Conservation (phyloP, 371 early-diverging fungal genomes). For the Mortierella sp. region DNA sequence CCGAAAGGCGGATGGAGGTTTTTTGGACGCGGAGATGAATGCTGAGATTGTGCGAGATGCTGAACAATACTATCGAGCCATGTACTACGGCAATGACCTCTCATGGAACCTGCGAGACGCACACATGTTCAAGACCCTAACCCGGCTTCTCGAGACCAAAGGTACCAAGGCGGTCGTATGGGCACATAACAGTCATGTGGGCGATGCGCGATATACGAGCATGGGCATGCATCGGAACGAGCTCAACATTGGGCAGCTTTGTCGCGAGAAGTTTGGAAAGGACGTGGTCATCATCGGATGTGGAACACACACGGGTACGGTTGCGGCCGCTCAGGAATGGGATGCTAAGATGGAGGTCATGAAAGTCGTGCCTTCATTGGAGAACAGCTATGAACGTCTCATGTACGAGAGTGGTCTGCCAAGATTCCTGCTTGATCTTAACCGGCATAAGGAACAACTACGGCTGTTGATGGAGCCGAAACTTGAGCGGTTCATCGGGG, state of each 20-base stretch:
- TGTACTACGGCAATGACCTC: conserved; percentile 23
- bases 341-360: conserved; percentile 20
- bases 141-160: conserved; percentile 7
- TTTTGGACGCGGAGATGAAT: conserved; percentile 52
- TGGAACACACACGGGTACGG: conserved; percentile 44
- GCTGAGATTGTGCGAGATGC: conserved; percentile 51
- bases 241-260: conserved; percentile 54
- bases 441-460: neutral
- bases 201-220: conserved; percentile 47
- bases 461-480: conserved; percentile 1
- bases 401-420: conserved; percentile 5
- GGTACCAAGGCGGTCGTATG: conserved; percentile 53
- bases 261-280: conserved; percentile 44
- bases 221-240: conserved; percentile 34
- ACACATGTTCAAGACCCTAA: conserved; percentile 46
- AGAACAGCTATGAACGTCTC: conserved; percentile 7
- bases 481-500: conserved; percentile 50
- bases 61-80: conserved; percentile 53
- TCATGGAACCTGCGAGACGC: conserved; percentile 54
- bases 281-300: conserved; percentile 44
- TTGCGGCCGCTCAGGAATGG: conserved; percentile 30
- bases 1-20: conserved; percentile 11
- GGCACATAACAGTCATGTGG: conserved; percentile 54
- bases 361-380: conserved; percentile 8
- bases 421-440: neutral